phyloP scores from a whole-genome alignment of 1,284 basidiomycete genomes.

The Coniophora puteana region DNA sequence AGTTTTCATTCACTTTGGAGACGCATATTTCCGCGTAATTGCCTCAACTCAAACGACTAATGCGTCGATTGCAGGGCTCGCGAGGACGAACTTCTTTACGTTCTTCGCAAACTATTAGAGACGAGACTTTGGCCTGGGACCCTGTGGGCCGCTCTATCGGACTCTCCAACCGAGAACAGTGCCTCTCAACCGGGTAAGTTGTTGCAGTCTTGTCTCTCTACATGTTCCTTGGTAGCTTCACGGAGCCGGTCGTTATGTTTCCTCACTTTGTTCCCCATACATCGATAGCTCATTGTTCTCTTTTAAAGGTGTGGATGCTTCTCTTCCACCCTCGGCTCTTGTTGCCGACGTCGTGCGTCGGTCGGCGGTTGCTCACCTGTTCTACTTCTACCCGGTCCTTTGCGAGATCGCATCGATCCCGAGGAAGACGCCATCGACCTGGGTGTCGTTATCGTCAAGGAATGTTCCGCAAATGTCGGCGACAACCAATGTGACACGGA shows the following conservation, averaged over 20 bases:
- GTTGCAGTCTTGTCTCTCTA: conserved; percentile 4
- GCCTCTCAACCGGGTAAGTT: conserved; percentile 50
- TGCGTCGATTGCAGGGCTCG: conserved; percentile 51
- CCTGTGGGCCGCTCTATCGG: conserved; percentile 71
- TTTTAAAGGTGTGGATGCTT: conserved; percentile 41
- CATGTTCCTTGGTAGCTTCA: conserved; percentile 5
- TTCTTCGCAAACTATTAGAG: conserved; percentile 72
- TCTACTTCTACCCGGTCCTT: conserved; percentile 78
- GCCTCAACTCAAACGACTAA: conserved; percentile 6
- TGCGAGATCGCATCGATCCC: conserved; percentile 75
- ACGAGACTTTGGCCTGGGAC: conserved; percentile 71
- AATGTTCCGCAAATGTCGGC: conserved; percentile 4
- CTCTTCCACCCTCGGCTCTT: conserved; percentile 43
- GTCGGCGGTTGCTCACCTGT: conserved; percentile 76
- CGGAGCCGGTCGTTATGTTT: neutral
- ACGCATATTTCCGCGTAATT: too few relatives aligned
- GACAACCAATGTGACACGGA: conserved; percentile 10
- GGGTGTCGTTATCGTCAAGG: too few relatives aligned
- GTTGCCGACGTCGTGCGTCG: conserved; percentile 67
- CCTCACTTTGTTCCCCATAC: conserved; percentile 8
- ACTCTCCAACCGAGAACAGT: conserved; percentile 53
- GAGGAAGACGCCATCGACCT: conserved; percentile 62
- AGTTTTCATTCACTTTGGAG: conserved; percentile 8
- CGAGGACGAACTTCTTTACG: conserved; percentile 88
- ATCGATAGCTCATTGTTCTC: neutral